phyloP scores from a whole-genome alignment of 805 yeast genomes.

The Novakomyces olei region DNA sequence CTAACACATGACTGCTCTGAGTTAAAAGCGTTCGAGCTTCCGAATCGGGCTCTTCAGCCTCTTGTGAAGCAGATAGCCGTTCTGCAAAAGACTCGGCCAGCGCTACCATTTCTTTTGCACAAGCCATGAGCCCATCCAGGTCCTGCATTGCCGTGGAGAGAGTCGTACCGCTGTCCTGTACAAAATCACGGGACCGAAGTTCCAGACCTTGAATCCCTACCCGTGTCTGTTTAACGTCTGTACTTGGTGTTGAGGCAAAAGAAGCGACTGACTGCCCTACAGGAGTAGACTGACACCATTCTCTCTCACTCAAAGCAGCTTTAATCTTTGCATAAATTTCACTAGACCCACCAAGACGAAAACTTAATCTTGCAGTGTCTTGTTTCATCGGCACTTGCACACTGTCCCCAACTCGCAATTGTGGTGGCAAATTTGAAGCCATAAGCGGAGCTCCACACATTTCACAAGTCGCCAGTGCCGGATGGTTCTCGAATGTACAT shows the following conservation, averaged over 20 bases:
- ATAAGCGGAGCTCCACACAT: slow-evolving; percentile 49
- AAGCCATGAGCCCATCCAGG: slow-evolving; percentile 50
- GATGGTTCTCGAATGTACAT: slow-evolving; percentile 72
- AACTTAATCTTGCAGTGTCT: too few species aligned
- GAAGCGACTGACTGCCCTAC: too few species aligned
- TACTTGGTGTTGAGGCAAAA: too few species aligned
- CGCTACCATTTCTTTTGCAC: slow-evolving; percentile 46
- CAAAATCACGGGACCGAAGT: too few species aligned
- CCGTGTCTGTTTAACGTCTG: too few species aligned
- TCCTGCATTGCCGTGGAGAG: slow-evolving; percentile 56
- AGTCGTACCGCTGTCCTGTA: too few species aligned
- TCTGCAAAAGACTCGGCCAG: slow-evolving; percentile 23
- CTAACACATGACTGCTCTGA: slow-evolving; percentile 15
- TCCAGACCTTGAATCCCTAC: too few species aligned
- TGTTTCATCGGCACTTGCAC: too few species aligned
- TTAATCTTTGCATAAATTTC: too few species aligned
- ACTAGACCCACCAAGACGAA: too few species aligned
- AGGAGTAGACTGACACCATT: too few species aligned
- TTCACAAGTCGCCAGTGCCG: slow-evolving; percentile 57
- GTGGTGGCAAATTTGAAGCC: slow-evolving; percentile 13
- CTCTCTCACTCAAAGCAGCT: too few species aligned
- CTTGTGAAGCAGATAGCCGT: slow-evolving; percentile 13
- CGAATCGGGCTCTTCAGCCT: slow-evolving; percentile 15
- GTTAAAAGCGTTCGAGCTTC: slow-evolving; percentile 18
- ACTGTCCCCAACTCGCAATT: slow-evolving; percentile 14